These are phyloP conservation scores for Rubia occidens DNA, from an alignment of 305 asterid species.

Conservation along the genomic window DNA sequence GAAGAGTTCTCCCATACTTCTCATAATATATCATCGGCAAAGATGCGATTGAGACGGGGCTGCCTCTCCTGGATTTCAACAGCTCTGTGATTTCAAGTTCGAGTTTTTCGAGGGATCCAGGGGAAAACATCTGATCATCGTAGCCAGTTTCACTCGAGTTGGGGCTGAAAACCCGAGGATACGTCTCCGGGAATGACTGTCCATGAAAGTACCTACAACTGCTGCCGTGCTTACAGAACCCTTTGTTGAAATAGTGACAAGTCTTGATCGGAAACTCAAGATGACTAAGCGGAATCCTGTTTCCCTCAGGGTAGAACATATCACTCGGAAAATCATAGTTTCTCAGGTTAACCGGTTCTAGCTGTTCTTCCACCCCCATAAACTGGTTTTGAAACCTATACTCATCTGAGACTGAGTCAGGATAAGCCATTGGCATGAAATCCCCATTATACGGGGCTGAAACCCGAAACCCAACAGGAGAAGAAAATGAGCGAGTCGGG, in stretches of 20 bases:
- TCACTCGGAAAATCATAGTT: constrained; percentile 27
- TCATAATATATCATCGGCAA: constrained; percentile 72
- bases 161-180: constrained; percentile 27
- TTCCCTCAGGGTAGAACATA: constrained; percentile 34
- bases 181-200: constrained; percentile 35
- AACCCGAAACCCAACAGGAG: constrained; percentile 25
- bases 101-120: constrained; percentile 55
- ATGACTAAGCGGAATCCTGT: constrained; percentile 26
- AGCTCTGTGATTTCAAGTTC: constrained; percentile 64
- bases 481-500: constrained; percentile 28
- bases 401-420: constrained; percentile 29
- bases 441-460: constrained; percentile 25
- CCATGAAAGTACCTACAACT: constrained; percentile 68
- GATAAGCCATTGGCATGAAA: constrained; percentile 22
- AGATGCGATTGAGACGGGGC: constrained; percentile 78
- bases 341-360: constrained; percentile 27
- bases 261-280: constrained; percentile 44
- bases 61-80: constrained; percentile 51
- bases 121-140: constrained; percentile 49
- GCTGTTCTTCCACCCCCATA: constrained; percentile 28
- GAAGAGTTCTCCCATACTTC: constrained; percentile 56
- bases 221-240: constrained; percentile 76
- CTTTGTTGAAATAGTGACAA: constrained; percentile 71
- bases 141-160: constrained; percentile 30
- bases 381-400: constrained; percentile 25